phyloP scores from a whole-genome alignment of 305 asterid species.

The Plantago rigida region DNA sequence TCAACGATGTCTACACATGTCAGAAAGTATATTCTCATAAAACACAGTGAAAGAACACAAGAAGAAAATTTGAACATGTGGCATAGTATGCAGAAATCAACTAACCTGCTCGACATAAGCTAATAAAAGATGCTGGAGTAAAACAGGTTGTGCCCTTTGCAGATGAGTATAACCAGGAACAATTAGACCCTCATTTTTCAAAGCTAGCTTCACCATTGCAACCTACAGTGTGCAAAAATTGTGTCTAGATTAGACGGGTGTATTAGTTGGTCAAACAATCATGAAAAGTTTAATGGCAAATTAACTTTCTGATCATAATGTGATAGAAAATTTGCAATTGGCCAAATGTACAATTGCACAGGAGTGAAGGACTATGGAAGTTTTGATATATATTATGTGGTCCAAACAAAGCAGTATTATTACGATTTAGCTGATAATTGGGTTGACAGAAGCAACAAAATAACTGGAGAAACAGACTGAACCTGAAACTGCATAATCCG shows the following conservation, averaged over 20 bases:
- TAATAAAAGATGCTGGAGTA: conserved; percentile 85
- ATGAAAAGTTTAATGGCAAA: no score
- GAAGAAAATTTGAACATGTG: background rate
- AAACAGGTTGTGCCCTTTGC: conserved; percentile 96
- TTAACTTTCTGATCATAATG: no score
- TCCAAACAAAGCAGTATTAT: no score
- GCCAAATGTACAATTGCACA: no score
- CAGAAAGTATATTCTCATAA: no score
- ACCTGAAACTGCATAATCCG: conserved; percentile 73
- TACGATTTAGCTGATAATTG: no score
- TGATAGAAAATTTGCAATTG: no score
- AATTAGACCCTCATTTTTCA: conserved; percentile 63
- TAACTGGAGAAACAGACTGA: background rate
- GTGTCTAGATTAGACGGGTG: background rate
- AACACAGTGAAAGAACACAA: no score
- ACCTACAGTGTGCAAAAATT: conserved; percentile 34
- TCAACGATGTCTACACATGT: no score
- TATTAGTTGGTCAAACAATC: no score
- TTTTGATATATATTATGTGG: no score
- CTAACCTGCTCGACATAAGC: conserved; percentile 85
- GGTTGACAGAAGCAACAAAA: background rate
- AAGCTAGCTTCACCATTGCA: conserved; percentile 59
- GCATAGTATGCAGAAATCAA: background rate
- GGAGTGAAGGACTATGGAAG: no score
- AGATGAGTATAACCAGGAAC: conserved; percentile 95